These are phyloP conservation scores for Rhynchospora tenuis DNA, from an alignment of 176 grass and related monocot species.

Conservation along the genomic window DNA sequence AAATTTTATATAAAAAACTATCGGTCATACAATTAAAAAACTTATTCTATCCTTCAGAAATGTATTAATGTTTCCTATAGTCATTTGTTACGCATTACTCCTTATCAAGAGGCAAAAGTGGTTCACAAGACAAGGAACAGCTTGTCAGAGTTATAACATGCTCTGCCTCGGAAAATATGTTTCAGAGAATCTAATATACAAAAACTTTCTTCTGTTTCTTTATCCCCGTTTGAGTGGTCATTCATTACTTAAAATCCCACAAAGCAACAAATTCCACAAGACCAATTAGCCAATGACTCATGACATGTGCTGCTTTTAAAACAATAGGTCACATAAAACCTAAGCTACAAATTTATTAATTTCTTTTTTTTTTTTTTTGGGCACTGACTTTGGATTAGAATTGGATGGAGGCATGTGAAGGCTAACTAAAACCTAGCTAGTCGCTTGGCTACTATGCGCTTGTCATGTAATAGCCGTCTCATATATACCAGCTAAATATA, in stretches of 20 bases:
- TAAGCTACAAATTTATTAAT: background rate
- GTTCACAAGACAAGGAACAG: background rate
- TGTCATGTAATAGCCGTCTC: conserved; percentile 5
- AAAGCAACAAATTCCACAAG: background rate
- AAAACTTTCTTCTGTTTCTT: background rate
- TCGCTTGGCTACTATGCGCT: background rate
- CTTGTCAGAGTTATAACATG: background rate
- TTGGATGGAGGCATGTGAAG: background rate
- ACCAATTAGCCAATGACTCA: background rate
- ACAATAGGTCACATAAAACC: background rate
- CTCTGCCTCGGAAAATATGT: background rate
- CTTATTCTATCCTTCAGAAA: too few species aligned
- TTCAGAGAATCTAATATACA: background rate
- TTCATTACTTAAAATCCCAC: background rate
- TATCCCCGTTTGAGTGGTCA: background rate
- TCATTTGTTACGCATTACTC: too few species aligned
- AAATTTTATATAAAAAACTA: too few species aligned
- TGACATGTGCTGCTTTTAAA: background rate
- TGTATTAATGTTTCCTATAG: too few species aligned
- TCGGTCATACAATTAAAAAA: too few species aligned
- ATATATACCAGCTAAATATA: background rate
- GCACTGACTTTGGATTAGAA: background rate
- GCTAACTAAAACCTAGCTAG: conserved; percentile 2
- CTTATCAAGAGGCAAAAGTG: background rate
- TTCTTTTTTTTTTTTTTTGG: too few species aligned